Conservation (phyloP, 805 yeast species). For the Cyberlindnera amylophila region DNA sequence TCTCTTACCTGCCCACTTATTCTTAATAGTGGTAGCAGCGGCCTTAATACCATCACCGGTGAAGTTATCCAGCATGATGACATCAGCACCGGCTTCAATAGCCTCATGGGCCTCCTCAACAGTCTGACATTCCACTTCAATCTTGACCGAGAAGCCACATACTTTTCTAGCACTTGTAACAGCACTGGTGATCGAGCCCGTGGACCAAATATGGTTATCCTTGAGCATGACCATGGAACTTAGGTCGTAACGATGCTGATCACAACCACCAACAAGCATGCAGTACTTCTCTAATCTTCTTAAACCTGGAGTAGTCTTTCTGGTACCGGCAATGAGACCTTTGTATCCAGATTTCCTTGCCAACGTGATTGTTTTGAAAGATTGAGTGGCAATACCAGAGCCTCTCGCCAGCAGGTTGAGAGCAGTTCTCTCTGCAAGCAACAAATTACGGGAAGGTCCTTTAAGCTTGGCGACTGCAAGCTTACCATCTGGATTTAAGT, state of each 20-base stretch:
- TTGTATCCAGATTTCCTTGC: conserved; percentile 68
- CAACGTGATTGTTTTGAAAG: conserved; percentile 48
- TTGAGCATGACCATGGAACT: conserved; percentile 95
- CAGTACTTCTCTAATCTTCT: conserved; percentile 86
- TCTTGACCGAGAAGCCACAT: conserved; percentile 84
- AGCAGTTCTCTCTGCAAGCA: conserved; percentile 83
- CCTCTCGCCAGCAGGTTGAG: conserved; percentile 77
- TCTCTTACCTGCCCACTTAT: conserved; percentile 45
- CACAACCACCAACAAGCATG: conserved; percentile 94
- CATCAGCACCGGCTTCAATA: conserved; percentile 91
- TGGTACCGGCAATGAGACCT: conserved; percentile 91
- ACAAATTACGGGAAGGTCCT: conserved; percentile 77
- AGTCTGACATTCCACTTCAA: conserved; percentile 87
- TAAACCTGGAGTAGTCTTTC: conserved; percentile 97
- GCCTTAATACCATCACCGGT: conserved; percentile 55
- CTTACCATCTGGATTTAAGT: conserved; percentile 52
- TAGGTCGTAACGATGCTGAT: conserved; percentile 86
- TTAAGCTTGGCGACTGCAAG: conserved; percentile 69
- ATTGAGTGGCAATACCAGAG: conserved; percentile 84
- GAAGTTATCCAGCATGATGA: conserved; percentile 92
- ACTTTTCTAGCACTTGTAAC: conserved; percentile 71
- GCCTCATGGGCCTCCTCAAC: conserved; percentile 91
- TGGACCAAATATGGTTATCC: conserved; percentile 90
- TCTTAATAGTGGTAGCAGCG: conserved; percentile 63
- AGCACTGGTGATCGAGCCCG: conserved; percentile 88